A percentile compares a stretch with the other conserved stretches of the same genome.
phyloP scores from a whole-genome alignment of 768 basidiomycete genomes.

The Lactarius hengduanensis region DNA sequence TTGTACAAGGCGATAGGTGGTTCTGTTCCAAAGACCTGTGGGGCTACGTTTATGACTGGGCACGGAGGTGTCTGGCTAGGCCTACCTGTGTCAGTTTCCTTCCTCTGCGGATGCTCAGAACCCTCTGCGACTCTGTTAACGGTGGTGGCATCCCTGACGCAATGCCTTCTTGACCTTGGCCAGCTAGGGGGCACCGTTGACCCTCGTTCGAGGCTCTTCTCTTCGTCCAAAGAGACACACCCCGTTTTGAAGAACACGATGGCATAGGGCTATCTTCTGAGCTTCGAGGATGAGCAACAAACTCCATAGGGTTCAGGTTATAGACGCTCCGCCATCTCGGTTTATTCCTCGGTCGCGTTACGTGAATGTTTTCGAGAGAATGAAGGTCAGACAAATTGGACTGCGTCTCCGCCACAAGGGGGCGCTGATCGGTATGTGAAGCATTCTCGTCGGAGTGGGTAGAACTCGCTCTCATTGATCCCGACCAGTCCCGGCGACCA shows the following conservation, averaged over 20 bases:
- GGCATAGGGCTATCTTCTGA: slow-evolving; percentile 2
- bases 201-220: slow-evolving; percentile 13
- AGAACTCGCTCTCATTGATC: slow-evolving; percentile 5
- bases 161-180: slow-evolving; percentile 15
- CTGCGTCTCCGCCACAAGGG: slow-evolving; percentile 15
- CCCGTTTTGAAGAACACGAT: slow-evolving; percentile 31
- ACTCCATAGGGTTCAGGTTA: neutral
- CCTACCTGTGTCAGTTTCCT: slow-evolving; percentile 52
- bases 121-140: slow-evolving; percentile 39
- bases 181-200: neutral
- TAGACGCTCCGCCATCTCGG: slow-evolving; percentile 15
- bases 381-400: slow-evolving; percentile 14
- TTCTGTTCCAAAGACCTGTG: slow-evolving; percentile 51
- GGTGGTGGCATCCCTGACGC: slow-evolving; percentile 2
- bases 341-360: slow-evolving; percentile 10
- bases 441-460: neutral
- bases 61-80: slow-evolving; percentile 2
- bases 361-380: neutral
- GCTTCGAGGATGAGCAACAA: neutral
- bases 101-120: slow-evolving; percentile 45
- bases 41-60: neutral
- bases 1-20: slow-evolving; percentile 46
- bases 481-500: slow-evolving; percentile 1
- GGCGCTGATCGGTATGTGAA: neutral
- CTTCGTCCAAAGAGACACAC: slow-evolving; percentile 36